Percentiles rank a stretch among this genome's conserved stretches.
These are phyloP conservation scores for Xylaria telfairii DNA, from an alignment of 495 filamentous ascomycete genomes.

Conservation along the genomic window DNA sequence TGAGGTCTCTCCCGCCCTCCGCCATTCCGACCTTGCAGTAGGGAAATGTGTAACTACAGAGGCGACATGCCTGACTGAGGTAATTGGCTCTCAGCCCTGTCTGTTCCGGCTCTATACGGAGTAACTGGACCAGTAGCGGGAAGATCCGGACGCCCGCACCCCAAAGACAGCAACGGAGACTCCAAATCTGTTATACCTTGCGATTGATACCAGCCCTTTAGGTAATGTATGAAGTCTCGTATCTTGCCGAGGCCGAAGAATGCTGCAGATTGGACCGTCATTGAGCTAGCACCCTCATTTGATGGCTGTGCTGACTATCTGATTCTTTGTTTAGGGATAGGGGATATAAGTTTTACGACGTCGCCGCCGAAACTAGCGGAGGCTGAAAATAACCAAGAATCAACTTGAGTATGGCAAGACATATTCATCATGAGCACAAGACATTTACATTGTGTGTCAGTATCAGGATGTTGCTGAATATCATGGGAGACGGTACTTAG, in stretches of 20 bases:
- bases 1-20: background rate
- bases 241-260: background rate
- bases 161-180: background rate
- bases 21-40: background rate
- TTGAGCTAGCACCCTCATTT: background rate
- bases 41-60: background rate
- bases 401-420: background rate
- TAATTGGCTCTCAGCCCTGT: slow-evolving; percentile 18
- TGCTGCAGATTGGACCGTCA: background rate
- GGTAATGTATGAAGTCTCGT: background rate
- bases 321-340: background rate
- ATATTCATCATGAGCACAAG: background rate
- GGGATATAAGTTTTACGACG: background rate
- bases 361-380: background rate
- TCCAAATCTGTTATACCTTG: background rate
- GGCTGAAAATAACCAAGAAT: background rate
- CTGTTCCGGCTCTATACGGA: background rate
- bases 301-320: background rate
- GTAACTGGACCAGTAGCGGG: background rate
- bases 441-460: background rate
- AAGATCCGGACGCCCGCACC: background rate
- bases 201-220: background rate
- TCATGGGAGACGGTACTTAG: background rate
- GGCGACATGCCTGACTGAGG: background rate
- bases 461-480: background rate